A percentile compares a stretch with the other conserved stretches of the same genome.
phyloP scores from a whole-genome alignment of 352 stramenopile genomes.

The Phytopythium kandeliae region DNA sequence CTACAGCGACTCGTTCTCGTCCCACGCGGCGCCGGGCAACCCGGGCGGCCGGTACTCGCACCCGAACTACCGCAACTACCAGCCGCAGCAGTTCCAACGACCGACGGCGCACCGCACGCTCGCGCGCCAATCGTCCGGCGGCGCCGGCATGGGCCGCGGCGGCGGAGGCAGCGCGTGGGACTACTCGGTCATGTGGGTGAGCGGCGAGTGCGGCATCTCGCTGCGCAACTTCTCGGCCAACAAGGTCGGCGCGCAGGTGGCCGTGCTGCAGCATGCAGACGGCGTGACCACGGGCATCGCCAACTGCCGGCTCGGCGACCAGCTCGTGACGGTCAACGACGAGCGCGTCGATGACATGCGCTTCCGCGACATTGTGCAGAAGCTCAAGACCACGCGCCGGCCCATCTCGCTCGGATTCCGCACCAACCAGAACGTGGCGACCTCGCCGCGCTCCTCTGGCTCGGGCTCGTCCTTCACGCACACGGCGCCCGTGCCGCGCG shows the following conservation, averaged over 20 bases:
- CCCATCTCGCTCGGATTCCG: conserved; percentile 69
- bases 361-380: conserved; percentile 75
- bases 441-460: conserved; percentile 34
- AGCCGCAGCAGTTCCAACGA: conserved; percentile 13
- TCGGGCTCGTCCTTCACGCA: conserved; percentile 12
- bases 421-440: conserved; percentile 62
- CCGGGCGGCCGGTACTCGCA: conserved; percentile 4
- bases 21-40: conserved; percentile 24
- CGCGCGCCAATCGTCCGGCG: conserved; percentile 9
- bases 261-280: conserved; percentile 70
- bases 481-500: conserved; percentile 3
- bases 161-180: conserved; percentile 11
- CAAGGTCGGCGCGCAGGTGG: conserved; percentile 76
- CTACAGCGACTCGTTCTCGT: conserved; percentile 23
- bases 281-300: conserved; percentile 73
- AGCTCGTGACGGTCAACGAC: conserved; percentile 72
- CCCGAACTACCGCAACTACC: conserved; percentile 5
- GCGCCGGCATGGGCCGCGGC: background rate
- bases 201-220: conserved; percentile 79
- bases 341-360: conserved; percentile 46
- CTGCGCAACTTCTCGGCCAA: conserved; percentile 74
- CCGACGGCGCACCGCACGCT: conserved; percentile 7
- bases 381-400: conserved; percentile 60
- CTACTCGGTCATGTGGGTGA: conserved; percentile 80
- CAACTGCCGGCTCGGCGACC: conserved; percentile 68